Conservation (phyloP, 2,329 filamentous ascomycete genomes). For the Trichoderma endophyticum region DNA sequence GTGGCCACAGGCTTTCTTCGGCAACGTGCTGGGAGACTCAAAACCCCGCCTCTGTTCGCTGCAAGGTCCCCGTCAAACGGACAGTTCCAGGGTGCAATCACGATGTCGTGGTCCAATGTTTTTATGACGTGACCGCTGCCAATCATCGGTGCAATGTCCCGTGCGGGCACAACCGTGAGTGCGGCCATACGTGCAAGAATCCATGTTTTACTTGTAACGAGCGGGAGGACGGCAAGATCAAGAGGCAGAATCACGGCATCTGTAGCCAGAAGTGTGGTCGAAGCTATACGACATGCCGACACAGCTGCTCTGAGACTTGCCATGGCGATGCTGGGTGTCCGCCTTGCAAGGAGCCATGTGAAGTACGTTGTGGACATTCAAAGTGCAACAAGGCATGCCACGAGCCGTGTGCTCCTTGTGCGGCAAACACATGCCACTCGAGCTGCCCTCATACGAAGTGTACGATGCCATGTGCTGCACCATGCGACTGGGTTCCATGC, state of each 20-base stretch:
- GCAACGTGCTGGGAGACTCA: constrained; percentile 43
- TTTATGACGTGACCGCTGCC: constrained; percentile 39
- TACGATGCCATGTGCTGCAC: constrained; percentile 60
- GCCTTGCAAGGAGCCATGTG: constrained; percentile 49
- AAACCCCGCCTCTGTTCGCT: constrained; percentile 45
- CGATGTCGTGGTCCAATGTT: constrained; percentile 47
- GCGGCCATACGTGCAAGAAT: constrained; percentile 56
- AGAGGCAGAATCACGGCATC: constrained; percentile 40
- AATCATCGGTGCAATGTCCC: constrained; percentile 45
- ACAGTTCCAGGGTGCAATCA: constrained; percentile 56
- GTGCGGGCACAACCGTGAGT: constrained; percentile 48
- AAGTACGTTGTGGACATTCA: constrained; percentile 55
- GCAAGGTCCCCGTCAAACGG: constrained; percentile 44
- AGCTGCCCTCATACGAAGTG: constrained; percentile 52
- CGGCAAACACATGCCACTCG: constrained; percentile 51
- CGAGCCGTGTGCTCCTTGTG: constrained; percentile 61
- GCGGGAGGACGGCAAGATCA: constrained; percentile 31
- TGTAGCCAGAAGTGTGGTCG: constrained; percentile 51
- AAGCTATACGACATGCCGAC: constrained; percentile 51
- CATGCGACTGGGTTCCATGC: constrained; percentile 66
- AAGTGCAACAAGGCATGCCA: constrained; percentile 53
- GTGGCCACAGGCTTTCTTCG: constrained; percentile 38
- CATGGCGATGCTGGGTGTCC: constrained; percentile 48
- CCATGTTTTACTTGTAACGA: constrained; percentile 49
- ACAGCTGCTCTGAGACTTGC: constrained; percentile 51